phyloP scores from a whole-genome alignment of 1,284 basidiomycete species.

The Boletus mariae region DNA sequence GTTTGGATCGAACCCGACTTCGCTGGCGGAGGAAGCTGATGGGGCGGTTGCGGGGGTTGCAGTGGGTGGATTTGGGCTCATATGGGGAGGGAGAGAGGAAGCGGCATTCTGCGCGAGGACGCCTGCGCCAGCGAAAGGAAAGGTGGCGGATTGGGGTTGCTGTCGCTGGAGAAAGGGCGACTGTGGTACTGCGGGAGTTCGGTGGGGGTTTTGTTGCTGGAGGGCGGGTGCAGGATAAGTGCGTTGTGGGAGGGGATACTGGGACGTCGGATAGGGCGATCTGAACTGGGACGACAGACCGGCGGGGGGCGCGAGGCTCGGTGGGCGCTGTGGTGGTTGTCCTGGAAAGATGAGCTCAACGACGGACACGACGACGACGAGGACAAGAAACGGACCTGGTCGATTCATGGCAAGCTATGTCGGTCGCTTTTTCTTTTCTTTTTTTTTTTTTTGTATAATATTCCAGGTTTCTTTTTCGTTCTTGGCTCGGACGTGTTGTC shows the following conservation, averaged over 20 bases:
- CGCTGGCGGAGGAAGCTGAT: constrained; percentile 61
- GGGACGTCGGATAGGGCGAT: constrained; percentile 50
- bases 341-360: constrained; percentile 39
- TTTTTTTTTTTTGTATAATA: constrained; percentile 1
- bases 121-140: constrained; percentile 48
- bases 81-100: constrained; percentile 50
- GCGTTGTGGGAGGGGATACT: constrained; percentile 62
- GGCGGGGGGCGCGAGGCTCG: constrained; percentile 65
- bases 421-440: neutral
- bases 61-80: constrained; percentile 46
- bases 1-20: constrained; percentile 78
- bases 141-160: constrained; percentile 49
- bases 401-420: constrained; percentile 23
- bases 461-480: constrained; percentile 15
- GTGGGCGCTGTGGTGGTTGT: constrained; percentile 75
- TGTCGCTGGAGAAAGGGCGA: constrained; percentile 60
- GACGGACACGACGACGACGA: neutral
- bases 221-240: constrained; percentile 46
- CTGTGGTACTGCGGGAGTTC: constrained; percentile 55
- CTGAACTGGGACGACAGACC: constrained; percentile 60
- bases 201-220: constrained; percentile 55
- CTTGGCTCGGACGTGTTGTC: constrained; percentile 23
- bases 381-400: constrained; percentile 24
- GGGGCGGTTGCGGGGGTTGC: constrained; percentile 44
- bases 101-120: constrained; percentile 54